Conservation (phyloP, 352 stramenopile genomes). For the Globisporangium nagaii region DNA sequence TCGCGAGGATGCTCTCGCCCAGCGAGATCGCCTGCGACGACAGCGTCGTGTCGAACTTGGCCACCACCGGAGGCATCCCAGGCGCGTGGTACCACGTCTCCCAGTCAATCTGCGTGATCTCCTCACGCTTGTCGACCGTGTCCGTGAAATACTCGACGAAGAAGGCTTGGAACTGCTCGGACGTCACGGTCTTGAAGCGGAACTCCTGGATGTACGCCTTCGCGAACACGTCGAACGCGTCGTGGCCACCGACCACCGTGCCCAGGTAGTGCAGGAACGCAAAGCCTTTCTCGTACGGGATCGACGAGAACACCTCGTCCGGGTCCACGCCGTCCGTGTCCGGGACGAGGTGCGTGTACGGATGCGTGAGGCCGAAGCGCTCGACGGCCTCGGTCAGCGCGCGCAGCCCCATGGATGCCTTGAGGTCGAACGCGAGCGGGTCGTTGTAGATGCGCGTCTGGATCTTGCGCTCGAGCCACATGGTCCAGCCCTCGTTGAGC, state of each 20-base stretch:
- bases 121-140: conserved; percentile 18
- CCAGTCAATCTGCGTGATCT: conserved; percentile 88
- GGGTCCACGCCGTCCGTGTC: conserved; percentile 89
- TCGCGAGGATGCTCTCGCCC: conserved; percentile 31
- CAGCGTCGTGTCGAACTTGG: conserved; percentile 87
- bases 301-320: conserved; percentile 92
- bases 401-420: conserved; percentile 41
- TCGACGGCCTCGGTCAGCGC: conserved; percentile 37
- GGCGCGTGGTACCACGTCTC: conserved; percentile 87
- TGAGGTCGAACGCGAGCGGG: conserved; percentile 41
- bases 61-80: conserved; percentile 84
- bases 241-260: conserved; percentile 30
- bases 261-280: conserved; percentile 81
- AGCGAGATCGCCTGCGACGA: conserved; percentile 34
- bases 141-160: conserved; percentile 76
- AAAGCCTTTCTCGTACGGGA: conserved; percentile 96
- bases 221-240: conserved; percentile 81
- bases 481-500: conserved; percentile 98
- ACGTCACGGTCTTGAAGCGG: conserved; percentile 86
- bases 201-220: conserved; percentile 90
- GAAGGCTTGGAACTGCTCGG: conserved; percentile 62
- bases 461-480: conserved; percentile 97
- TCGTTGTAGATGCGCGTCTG: conserved; percentile 63
- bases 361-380: conserved; percentile 47
- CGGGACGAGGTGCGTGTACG: conserved; percentile 89